Evolutionary conservation across 2,329 filamentous ascomycete genomes (phyloP).

Genomic region (Fusarium lateritium): DNA sequence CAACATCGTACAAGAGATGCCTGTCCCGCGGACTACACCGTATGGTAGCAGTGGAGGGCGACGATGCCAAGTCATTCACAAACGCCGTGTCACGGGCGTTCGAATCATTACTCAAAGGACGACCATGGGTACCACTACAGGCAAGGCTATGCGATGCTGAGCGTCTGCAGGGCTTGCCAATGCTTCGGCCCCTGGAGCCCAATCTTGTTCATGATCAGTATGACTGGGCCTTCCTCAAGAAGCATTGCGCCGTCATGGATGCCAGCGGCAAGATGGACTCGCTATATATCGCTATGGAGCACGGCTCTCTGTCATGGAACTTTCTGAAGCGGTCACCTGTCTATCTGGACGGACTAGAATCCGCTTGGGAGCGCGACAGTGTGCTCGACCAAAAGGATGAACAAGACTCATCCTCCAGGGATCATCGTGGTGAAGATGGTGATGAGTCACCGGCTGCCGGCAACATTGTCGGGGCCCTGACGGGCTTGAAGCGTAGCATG

Average conservation of each 20-base stretch:
- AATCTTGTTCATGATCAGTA: conserved; percentile 60
- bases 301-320: conserved; percentile 70
- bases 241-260: conserved; percentile 70
- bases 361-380: conserved; percentile 67
- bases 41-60: conserved; percentile 68
- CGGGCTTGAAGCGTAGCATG: conserved; percentile 65
- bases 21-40: conserved; percentile 72
- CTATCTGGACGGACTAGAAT: conserved; percentile 67
- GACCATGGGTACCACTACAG: conserved; percentile 71
- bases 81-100: conserved; percentile 66
- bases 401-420: conserved; percentile 52
- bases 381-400: conserved; percentile 61
- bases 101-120: conserved; percentile 62
- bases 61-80: conserved; percentile 64
- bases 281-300: conserved; percentile 71
- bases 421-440: conserved; percentile 46
- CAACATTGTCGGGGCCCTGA: conserved; percentile 46
- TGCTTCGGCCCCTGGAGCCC: conserved; percentile 68
- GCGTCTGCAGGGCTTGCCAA: conserved; percentile 68
- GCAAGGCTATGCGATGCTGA: conserved; percentile 71
- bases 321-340: conserved; percentile 64
- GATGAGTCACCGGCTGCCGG: conserved; percentile 43
- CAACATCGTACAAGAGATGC: conserved; percentile 72
- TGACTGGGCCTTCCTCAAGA: conserved; percentile 66
- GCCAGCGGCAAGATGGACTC: conserved; percentile 70